Percentiles rank a stretch among this genome's conserved stretches.
phyloP scores from a whole-genome alignment of 1,139 yeast genomes.

The Magnusiomyces magnusii region DNA sequence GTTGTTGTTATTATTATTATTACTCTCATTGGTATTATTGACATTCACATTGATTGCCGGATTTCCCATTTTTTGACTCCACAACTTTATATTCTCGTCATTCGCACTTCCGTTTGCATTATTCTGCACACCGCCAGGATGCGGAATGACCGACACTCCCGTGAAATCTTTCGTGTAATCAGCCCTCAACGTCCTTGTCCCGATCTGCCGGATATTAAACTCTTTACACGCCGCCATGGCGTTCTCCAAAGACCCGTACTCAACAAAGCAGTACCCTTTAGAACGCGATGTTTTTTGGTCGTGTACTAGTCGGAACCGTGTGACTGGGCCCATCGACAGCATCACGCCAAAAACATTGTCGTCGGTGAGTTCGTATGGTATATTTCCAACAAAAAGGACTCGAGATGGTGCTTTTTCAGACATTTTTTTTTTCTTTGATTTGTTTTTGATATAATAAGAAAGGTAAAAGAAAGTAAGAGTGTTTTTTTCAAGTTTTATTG shows the following conservation, averaged over 20 bases:
- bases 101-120: not conserved
- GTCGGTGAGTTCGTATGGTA: constrained; percentile 75
- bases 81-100: not conserved
- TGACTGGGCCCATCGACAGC: constrained; percentile 67
- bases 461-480: not conserved
- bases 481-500: not conserved
- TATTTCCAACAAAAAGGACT: constrained; percentile 54
- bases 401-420: constrained; percentile 33
- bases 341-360: constrained; percentile 77
- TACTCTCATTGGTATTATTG: not conserved
- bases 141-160: constrained; percentile 4
- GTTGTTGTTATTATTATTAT: constrained; percentile 11
- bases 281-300: constrained; percentile 76
- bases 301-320: constrained; percentile 56
- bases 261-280: constrained; percentile 73
- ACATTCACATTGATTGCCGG: not conserved
- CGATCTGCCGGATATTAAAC: constrained; percentile 58
- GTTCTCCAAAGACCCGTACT: constrained; percentile 55
- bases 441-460: not conserved
- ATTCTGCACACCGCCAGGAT: constrained; percentile 6
- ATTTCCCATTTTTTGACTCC: not conserved
- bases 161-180: constrained; percentile 48
- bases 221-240: constrained; percentile 78
- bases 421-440: not conserved
- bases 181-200: constrained; percentile 58